phyloP scores from a whole-genome alignment of 1,139 yeast species.

The Candida sp. region DNA sequence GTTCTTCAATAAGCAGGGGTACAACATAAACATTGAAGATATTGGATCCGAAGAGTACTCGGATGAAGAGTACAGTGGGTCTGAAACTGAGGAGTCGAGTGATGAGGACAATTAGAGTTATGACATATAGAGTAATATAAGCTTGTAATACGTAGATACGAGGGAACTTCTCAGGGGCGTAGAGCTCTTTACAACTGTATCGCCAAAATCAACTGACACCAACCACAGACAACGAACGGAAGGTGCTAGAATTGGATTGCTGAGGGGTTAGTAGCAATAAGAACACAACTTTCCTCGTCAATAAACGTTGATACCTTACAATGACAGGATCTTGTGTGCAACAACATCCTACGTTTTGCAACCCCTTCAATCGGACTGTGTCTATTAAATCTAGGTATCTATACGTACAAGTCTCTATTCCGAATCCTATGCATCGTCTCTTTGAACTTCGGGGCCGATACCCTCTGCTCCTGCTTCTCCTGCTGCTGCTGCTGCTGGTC shows the following conservation, averaged over 20 bases:
- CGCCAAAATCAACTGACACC: too few species aligned
- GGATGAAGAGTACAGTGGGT: constrained; percentile 12
- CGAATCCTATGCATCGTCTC: not conserved
- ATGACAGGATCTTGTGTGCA: too few species aligned
- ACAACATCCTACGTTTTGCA: too few species aligned
- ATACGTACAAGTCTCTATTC: not conserved
- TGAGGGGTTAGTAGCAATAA: too few species aligned
- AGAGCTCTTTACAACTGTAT: too few species aligned
- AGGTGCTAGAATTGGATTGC: too few species aligned
- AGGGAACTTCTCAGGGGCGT: too few species aligned
- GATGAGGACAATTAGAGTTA: not conserved
- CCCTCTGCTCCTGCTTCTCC: not conserved
- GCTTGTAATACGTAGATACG: not conserved
- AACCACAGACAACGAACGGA: too few species aligned
- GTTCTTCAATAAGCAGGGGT: constrained; percentile 61
- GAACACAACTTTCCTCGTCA: too few species aligned
- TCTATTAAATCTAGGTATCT: too few species aligned
- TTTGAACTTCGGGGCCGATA: not conserved
- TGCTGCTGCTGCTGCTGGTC: not conserved
- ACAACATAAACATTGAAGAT: constrained; percentile 61
- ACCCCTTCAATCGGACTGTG: too few species aligned
- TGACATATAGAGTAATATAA: not conserved
- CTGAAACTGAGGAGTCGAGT: not conserved
- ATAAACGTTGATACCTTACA: too few species aligned
- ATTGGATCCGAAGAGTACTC: constrained; percentile 30